Base-by-base conservation (phyloP, 345 rosid species). In the Noccaea bulbosa region DNA sequence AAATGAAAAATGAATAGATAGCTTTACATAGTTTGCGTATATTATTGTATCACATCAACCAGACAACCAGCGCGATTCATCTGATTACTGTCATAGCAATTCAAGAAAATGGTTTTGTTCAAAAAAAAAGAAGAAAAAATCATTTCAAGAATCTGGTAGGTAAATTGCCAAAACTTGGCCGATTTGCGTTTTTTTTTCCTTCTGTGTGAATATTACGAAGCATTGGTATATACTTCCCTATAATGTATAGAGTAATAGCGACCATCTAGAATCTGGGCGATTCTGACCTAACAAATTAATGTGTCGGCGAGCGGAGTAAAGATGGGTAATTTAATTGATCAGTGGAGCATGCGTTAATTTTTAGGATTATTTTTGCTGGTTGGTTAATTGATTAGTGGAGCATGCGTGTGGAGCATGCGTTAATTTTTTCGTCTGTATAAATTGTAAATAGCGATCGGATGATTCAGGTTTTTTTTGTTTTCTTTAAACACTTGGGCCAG, bases 381-480 rank as follows among this genome's bases (percentile, higher is more conserved):
- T 20, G 22, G 22, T 35, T 15, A 55, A 46, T 11, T 27, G 38
- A 27, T 63, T 32, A 72, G 65, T 40, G 65, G 65, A 16, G 51
- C 52, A 38, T 72, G 65, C 61, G 15, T 55, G 65, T 40, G 65
- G 65, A 16, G 51, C 52, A 38, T 72, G 65, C 61, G 15, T 55
- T 12, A 4, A 11, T 27, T 47, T n/a, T 37, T 33, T 4, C 22
- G 22, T 20, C 22, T 20, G 22, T 20, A 11, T 24, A 24, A 51
- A 11, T 11, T 17, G 20, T 50, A 20, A 49, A 49, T 22, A 49
- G 24, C 5, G 14, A 49, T 4, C 32, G 53, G 15, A 41, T 40
- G 44, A 20, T 27, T 27, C 30, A 27, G 30, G 4, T 1, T 27
- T 27, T 27, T 27, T 27, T 27, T 27, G 24, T 1, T 27, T 27